A percentile compares a stretch with the other conserved stretches of the same genome.
Evolutionary conservation across 23 red algal genomes (phyloP).

Genomic region (Gracilaria gracilis): DNA sequence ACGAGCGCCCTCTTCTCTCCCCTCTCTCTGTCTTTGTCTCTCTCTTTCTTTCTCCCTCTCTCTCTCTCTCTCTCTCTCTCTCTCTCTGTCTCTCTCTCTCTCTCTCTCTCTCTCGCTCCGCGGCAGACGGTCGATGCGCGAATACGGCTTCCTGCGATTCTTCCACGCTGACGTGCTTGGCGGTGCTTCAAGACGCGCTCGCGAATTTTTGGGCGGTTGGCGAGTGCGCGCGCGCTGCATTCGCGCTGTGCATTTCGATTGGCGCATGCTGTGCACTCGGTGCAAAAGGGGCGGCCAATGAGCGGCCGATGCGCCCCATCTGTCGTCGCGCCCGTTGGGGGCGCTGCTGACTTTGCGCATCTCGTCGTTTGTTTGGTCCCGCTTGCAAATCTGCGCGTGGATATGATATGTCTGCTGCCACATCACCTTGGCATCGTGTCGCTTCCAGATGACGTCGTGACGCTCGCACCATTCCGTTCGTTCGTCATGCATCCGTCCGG

Average conservation of each 20-base stretch:
- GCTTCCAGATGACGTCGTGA: too few relatives aligned
- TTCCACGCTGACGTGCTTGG: constrained; percentile 32
- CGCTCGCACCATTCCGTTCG: too few relatives aligned
- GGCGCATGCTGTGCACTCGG: not conserved
- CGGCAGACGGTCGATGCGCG: too few relatives aligned
- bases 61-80: too few relatives aligned
- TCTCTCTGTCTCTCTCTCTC: too few relatives aligned
- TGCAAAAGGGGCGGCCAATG: constrained; percentile 11
- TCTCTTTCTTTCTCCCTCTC: too few relatives aligned
- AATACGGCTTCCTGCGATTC: not conserved
- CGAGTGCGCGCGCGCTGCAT: constrained; percentile 15
- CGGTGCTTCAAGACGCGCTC: not conserved
- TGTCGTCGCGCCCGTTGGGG: not conserved
- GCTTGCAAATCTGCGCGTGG: too few relatives aligned
- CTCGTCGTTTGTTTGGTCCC: too few relatives aligned
- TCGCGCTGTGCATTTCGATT: constrained; percentile 14
- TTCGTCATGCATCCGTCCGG: too few relatives aligned
- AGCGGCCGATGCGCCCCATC: not conserved
- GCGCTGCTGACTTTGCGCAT: not conserved
- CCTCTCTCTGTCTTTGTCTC: too few relatives aligned
- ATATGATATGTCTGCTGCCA: not conserved
- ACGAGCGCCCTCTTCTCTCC: not conserved
- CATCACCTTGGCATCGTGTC: not conserved
- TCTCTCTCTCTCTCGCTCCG: too few relatives aligned
- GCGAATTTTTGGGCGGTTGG: not conserved